These are phyloP conservation scores for Metschnikowia reukaufii DNA, from an alignment of 805 yeast genomes.

Conservation along the genomic window DNA sequence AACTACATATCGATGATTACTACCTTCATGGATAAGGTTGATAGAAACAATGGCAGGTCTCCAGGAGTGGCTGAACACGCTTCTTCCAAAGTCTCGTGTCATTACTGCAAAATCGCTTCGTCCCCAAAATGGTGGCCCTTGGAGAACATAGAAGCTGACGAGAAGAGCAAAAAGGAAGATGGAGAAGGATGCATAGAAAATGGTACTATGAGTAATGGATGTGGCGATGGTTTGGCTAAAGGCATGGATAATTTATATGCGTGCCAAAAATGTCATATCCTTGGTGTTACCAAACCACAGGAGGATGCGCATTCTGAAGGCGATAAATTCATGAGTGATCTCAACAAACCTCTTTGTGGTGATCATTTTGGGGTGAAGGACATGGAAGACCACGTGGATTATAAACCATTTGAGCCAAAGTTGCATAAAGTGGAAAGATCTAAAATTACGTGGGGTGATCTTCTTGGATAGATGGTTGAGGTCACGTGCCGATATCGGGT, in stretches of 20 bases:
- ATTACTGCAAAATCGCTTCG: slow-evolving; percentile 23
- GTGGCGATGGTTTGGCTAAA: neutral
- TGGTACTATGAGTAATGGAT: neutral
- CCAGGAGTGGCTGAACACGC: neutral
- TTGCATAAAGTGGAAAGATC: slow-evolving; percentile 7
- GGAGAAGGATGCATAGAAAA: too few relatives aligned
- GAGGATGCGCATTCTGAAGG: slow-evolving; percentile 17
- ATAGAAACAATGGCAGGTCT: slow-evolving; percentile 18
- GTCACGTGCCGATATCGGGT: slow-evolving; percentile 10
- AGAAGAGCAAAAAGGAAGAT: too few relatives aligned
- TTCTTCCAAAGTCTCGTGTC: slow-evolving; percentile 17
- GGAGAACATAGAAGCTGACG: neutral
- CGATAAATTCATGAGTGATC: slow-evolving; percentile 15
- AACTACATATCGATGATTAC: slow-evolving; percentile 27
- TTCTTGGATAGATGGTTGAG: slow-evolving; percentile 3
- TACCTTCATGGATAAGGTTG: slow-evolving; percentile 8
- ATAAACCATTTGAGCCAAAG: slow-evolving; percentile 2
- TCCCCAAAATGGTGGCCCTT: slow-evolving; percentile 42
- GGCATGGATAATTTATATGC: neutral
- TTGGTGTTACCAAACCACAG: slow-evolving; percentile 19
- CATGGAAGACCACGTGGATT: slow-evolving; percentile 13
- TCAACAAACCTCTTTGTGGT: slow-evolving; percentile 34
- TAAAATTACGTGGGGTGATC: slow-evolving; percentile 10
- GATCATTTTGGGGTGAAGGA: slow-evolving; percentile 32
- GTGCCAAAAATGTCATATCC: slow-evolving; percentile 35